A percentile compares a stretch with the other conserved stretches of the same genome.
Evolutionary conservation across 1,139 yeast species (phyloP).

Genomic region (Kurtzmaniella natalensis): DNA sequence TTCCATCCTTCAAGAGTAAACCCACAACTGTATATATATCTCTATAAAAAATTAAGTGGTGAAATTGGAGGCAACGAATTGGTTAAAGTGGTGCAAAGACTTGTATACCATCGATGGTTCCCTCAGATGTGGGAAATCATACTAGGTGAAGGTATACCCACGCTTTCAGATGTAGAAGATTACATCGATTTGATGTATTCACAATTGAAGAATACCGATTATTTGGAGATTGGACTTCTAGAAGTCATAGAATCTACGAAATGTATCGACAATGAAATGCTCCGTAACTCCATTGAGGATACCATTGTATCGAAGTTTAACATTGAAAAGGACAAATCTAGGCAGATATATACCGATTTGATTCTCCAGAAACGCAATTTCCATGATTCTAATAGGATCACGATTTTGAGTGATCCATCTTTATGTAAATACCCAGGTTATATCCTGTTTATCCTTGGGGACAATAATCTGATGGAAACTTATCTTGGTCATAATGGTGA

Average conservation of each 20-base stretch:
- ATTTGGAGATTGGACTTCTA: slow-evolving; percentile 22
- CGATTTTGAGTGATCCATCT: neutral
- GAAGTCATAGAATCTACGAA: slow-evolving; percentile 14
- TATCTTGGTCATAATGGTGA: no score
- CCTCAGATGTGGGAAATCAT: slow-evolving; percentile 28
- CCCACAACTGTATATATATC: slow-evolving; percentile 24
- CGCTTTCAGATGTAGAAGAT: slow-evolving; percentile 37
- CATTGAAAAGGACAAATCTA: slow-evolving; percentile 5
- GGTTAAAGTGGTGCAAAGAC: slow-evolving; percentile 20
- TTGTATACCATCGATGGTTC: slow-evolving; percentile 30
- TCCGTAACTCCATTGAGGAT: slow-evolving; percentile 19
- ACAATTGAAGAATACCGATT: slow-evolving; percentile 15
- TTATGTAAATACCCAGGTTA: neutral
- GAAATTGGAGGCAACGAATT: slow-evolving; percentile 19
- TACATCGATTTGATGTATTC: slow-evolving; percentile 23
- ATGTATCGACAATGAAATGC: slow-evolving; percentile 9
- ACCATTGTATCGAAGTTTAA: slow-evolving; percentile 16
- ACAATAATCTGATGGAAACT: no score
- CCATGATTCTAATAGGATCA: slow-evolving; percentile 2
- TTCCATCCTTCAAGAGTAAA: slow-evolving; percentile 31
- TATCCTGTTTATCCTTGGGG: slow-evolving; percentile 2
- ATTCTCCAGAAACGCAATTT: neutral
- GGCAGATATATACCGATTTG: neutral
- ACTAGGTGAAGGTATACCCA: slow-evolving; percentile 18
- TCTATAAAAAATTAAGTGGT: slow-evolving; percentile 15